These are phyloP conservation scores for Aspergillus bombycis DNA, from an alignment of 2,329 filamentous ascomycete genomes.

Conservation along the genomic window DNA sequence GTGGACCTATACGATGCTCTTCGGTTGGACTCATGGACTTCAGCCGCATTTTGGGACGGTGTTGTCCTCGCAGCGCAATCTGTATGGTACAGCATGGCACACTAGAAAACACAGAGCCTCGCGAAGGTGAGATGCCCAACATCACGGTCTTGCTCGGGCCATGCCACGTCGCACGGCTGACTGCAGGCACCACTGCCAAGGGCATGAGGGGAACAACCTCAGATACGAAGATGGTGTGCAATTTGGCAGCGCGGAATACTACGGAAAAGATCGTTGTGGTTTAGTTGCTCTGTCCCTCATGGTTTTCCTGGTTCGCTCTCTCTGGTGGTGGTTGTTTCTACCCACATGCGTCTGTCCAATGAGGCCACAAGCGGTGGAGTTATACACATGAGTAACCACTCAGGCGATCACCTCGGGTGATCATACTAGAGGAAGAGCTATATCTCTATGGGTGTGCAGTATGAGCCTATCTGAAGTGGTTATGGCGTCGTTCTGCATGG, in stretches of 20 bases:
- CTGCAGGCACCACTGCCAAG: background rate
- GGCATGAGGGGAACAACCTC: background rate
- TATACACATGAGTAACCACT: background rate
- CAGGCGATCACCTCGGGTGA: background rate
- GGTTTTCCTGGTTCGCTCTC: background rate
- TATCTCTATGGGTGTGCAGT: background rate
- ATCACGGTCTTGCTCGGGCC: background rate
- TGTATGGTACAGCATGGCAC: background rate
- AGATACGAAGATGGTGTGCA: background rate
- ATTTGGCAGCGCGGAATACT: background rate
- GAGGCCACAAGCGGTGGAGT: background rate
- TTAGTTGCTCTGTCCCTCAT: background rate
- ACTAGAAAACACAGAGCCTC: background rate
- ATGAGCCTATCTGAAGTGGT: background rate
- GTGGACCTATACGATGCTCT: background rate
- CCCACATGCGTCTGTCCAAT: background rate
- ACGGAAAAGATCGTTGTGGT: background rate
- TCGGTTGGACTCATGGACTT: background rate
- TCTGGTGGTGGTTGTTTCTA: background rate
- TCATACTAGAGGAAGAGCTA: background rate
- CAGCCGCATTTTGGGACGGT: background rate
- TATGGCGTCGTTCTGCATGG: background rate
- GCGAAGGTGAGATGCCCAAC: background rate
- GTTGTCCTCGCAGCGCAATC: background rate
- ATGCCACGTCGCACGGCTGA: constrained; percentile 1